phyloP scores from a whole-genome alignment of 2,329 filamentous ascomycete species.

The Neopestalotiopsis sp. region DNA sequence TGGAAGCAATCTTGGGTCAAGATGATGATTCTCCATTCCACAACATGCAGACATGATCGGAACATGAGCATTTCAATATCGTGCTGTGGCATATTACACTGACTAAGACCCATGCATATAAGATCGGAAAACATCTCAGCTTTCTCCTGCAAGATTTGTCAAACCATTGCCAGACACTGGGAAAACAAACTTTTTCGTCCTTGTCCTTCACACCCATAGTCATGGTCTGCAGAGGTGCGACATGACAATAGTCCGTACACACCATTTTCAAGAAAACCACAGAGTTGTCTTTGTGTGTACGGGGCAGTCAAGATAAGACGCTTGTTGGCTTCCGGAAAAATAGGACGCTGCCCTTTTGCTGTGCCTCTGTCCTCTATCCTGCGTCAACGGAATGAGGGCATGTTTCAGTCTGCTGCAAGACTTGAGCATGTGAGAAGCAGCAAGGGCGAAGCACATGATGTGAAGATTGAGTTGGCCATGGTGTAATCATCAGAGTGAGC shows the following conservation, averaged over 20 bases:
- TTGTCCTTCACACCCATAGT: background rate
- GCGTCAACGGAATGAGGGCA: background rate
- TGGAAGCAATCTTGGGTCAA: too few relatives aligned
- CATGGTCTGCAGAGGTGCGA: background rate
- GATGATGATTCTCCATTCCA: too few relatives aligned
- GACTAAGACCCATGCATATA: background rate
- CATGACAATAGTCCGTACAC: background rate
- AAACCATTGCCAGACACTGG: background rate
- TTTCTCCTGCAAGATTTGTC: background rate
- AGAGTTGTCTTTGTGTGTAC: background rate
- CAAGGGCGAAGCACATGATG: background rate
- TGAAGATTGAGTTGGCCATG: background rate
- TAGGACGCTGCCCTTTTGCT: background rate
- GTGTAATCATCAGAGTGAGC: background rate
- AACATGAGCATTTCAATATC: too few relatives aligned
- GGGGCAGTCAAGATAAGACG: background rate
- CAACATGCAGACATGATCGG: too few relatives aligned
- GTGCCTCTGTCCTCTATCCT: background rate
- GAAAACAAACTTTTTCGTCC: background rate
- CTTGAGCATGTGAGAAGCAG: background rate
- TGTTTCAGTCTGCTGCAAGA: constrained; percentile 1
- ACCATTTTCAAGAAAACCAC: background rate
- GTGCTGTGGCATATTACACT: too few relatives aligned
- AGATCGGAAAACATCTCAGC: background rate
- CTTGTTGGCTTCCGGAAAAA: background rate